Evolutionary conservation across 768 basidiomycete species (phyloP).

Genomic region (Symmetrospora coprosmae): DNA sequence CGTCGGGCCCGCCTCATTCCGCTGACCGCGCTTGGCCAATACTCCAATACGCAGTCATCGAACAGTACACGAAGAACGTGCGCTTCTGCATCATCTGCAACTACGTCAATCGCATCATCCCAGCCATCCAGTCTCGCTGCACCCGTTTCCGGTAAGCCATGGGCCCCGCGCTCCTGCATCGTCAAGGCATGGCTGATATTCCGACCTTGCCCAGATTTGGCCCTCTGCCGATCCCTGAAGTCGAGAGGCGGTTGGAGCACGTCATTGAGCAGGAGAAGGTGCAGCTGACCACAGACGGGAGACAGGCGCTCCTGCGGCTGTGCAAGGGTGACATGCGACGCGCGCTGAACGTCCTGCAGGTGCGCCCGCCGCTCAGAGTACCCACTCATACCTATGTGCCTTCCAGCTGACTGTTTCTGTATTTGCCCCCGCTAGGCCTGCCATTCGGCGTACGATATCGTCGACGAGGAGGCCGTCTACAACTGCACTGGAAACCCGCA

Average conservation of each 20-base stretch:
- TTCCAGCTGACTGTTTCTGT: not conserved
- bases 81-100: conserved; percentile 99
- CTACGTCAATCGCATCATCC: conserved; percentile 97
- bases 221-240: conserved; percentile 68
- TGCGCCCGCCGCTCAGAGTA: conserved; percentile 26
- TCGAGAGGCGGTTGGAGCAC: conserved; percentile 61
- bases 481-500: conserved; percentile 95
- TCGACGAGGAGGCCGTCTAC: conserved; percentile 82
- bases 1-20: not conserved
- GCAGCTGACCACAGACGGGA: conserved; percentile 70
- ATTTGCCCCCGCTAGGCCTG: conserved; percentile 47
- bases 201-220: conserved; percentile 47
- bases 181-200: too few relatives aligned
- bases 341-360: conserved; percentile 84
- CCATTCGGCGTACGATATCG: conserved; percentile 82
- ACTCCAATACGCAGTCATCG: conserved; percentile 50
- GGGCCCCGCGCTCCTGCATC: not conserved
- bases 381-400: not conserved
- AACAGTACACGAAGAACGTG: conserved; percentile 96
- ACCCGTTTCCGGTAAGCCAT: conserved; percentile 59
- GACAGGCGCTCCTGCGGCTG: conserved; percentile 76
- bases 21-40: not conserved
- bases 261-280: conserved; percentile 83
- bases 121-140: conserved; percentile 95
- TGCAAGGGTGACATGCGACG: conserved; percentile 95